A percentile compares a stretch with the other conserved stretches of the same genome.
Conservation (phyloP, 2,329 filamentous ascomycete genomes). For the Pseudogymnoascus sp. region DNA sequence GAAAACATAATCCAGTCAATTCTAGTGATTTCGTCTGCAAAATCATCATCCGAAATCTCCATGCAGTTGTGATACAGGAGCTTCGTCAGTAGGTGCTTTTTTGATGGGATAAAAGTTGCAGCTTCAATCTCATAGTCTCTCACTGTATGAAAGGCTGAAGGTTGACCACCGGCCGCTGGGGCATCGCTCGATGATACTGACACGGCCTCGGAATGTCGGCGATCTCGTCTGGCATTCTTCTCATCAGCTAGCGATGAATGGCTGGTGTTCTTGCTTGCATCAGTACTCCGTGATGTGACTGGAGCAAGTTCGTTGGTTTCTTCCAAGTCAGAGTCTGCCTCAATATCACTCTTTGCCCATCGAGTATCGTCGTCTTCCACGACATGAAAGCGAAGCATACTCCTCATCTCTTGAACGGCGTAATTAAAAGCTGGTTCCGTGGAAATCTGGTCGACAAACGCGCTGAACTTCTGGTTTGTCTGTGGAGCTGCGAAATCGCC, state of each 20-base stretch:
- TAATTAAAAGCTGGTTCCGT: constrained; percentile 73
- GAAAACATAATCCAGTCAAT: constrained; percentile 99
- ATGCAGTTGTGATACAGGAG: constrained; percentile 85
- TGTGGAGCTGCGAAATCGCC: constrained; percentile 80
- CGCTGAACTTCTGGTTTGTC: constrained; percentile 62
- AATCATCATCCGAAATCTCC: constrained; percentile 72
- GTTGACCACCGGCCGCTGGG: constrained; percentile 32
- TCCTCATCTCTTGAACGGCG: constrained; percentile 75
- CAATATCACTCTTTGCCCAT: constrained; percentile 75
- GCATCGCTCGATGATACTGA: constrained; percentile 17
- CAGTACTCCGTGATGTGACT: constrained; percentile 18
- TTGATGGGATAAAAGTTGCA: constrained; percentile 58
- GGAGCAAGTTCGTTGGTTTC: constrained; percentile 9
- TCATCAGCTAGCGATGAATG: constrained; percentile 42
- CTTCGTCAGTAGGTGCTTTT: constrained; percentile 66
- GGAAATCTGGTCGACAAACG: constrained; percentile 68
- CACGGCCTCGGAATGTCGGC: not conserved
- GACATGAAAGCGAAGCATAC: constrained; percentile 63
- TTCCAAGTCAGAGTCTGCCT: constrained; percentile 36
- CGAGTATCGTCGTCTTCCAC: constrained; percentile 83
- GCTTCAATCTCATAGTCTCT: constrained; percentile 79
- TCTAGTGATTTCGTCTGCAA: constrained; percentile 84
- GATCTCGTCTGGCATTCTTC: not conserved
- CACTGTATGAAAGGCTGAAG: constrained; percentile 47
- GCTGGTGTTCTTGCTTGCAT: constrained; percentile 38